phyloP scores from a whole-genome alignment of 2,329 filamentous ascomycete genomes.

The Pseudogymnoascus sp. region DNA sequence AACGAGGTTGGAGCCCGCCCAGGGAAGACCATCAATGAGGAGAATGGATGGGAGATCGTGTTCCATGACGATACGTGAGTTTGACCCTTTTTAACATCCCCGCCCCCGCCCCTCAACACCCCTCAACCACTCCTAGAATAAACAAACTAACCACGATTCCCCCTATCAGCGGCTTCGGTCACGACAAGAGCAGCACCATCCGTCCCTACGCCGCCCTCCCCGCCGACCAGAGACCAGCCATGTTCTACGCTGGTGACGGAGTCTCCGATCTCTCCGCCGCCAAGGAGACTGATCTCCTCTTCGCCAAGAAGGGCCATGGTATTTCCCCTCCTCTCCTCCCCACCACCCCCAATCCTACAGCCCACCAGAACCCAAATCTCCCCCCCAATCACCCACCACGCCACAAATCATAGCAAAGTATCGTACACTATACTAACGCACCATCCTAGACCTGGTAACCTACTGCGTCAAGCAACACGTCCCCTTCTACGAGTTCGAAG shows the following conservation, averaged over 20 bases:
- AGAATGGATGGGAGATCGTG: slow-evolving; percentile 77
- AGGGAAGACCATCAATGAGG: slow-evolving; percentile 67
- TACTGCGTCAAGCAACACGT: slow-evolving; percentile 80
- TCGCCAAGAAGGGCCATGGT: slow-evolving; percentile 87
- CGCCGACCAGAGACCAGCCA: slow-evolving; percentile 58
- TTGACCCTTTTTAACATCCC: background rate
- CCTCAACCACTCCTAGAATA: background rate
- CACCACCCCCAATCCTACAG: slow-evolving; percentile 10
- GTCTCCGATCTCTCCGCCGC: slow-evolving; percentile 89
- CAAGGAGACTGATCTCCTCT: slow-evolving; percentile 84
- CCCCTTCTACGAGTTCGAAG: slow-evolving; percentile 79
- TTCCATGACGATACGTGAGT: slow-evolving; percentile 76
- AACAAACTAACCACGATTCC: background rate
- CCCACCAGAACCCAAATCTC: background rate
- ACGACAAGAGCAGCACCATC: slow-evolving; percentile 92
- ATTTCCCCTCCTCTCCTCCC: slow-evolving; percentile 24
- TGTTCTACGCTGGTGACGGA: slow-evolving; percentile 94
- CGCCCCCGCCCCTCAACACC: background rate
- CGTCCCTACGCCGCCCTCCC: slow-evolving; percentile 74
- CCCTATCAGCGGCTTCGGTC: slow-evolving; percentile 58
- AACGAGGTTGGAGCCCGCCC: slow-evolving; percentile 65
- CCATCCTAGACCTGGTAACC: slow-evolving; percentile 62
- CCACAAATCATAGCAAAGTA: too few relatives aligned
- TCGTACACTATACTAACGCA: too few relatives aligned
- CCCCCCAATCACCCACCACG: too few relatives aligned